A percentile compares a stretch with the other conserved stretches of the same genome.
Evolutionary conservation across 2,329 filamentous ascomycete species (phyloP).

Genomic region (Trichoderma brevicompactum): DNA sequence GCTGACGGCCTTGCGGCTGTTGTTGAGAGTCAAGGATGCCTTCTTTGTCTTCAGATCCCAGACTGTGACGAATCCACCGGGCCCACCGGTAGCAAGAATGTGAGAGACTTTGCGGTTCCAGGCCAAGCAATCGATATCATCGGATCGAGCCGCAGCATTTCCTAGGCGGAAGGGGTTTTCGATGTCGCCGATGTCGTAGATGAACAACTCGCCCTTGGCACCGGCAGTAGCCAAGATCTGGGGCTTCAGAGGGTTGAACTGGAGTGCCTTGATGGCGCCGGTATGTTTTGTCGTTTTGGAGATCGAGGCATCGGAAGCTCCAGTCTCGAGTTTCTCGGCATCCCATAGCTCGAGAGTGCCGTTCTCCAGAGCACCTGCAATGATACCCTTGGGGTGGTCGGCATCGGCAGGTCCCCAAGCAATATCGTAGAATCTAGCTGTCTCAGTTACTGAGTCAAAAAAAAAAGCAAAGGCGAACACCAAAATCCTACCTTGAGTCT

Average conservation of each 20-base stretch:
- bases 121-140: constrained; percentile 94
- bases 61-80: constrained; percentile 92
- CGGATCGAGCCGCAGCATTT: constrained; percentile 82
- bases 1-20: constrained; percentile 91
- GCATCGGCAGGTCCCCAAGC: constrained; percentile 87
- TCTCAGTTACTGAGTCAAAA: constrained; percentile 27
- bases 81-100: constrained; percentile 92
- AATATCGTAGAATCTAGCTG: constrained; percentile 87
- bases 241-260: constrained; percentile 93
- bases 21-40: constrained; percentile 93
- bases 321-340: constrained; percentile 68
- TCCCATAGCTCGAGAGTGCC: constrained; percentile 94
- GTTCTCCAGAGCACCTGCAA: constrained; percentile 94
- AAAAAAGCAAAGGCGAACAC: not conserved
- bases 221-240: constrained; percentile 92
- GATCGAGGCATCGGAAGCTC: constrained; percentile 73
- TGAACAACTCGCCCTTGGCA: constrained; percentile 92
- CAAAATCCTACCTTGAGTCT: constrained; percentile 74
- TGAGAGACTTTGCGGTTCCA: constrained; percentile 99
- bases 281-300: constrained; percentile 88
- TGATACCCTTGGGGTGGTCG: constrained; percentile 80
- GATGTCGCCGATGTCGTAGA: constrained; percentile 92
- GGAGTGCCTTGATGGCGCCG: constrained; percentile 88
- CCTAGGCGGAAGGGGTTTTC: constrained; percentile 87
- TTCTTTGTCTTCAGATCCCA: constrained; percentile 99